These are phyloP conservation scores for Agaricus subrufescens DNA, from an alignment of 768 basidiomycete species.

Conservation along the genomic window DNA sequence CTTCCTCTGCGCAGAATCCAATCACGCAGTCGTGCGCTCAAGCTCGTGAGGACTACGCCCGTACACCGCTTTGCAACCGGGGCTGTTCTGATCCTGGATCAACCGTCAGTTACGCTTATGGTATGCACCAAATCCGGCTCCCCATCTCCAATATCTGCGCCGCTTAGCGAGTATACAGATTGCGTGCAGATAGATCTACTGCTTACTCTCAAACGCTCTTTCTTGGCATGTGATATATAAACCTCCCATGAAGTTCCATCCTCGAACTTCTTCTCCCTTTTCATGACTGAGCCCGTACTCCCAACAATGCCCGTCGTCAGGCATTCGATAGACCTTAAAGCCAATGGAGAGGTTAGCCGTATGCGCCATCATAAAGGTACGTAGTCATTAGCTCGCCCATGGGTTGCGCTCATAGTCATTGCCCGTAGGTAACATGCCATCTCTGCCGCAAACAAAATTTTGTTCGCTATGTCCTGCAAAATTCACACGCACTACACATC, in stretches of 20 bases:
- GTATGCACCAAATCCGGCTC: background rate
- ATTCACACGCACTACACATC: constrained; percentile 70
- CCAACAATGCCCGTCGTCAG: constrained; percentile 22
- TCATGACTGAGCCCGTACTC: constrained; percentile 24
- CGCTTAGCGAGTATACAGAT: background rate
- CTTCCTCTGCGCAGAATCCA: background rate
- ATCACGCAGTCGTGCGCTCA: background rate
- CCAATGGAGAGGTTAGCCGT: constrained; percentile 37
- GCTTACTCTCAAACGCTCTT: background rate
- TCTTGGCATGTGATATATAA: constrained; percentile 11
- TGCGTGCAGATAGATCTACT: constrained; percentile 1
- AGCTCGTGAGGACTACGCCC: background rate
- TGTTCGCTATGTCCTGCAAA: constrained; percentile 68
- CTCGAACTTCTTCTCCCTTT: constrained; percentile 21
- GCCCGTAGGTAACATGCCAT: constrained; percentile 57
- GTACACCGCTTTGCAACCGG: constrained; percentile 6
- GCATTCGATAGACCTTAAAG: constrained; percentile 31
- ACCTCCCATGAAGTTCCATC: constrained; percentile 5
- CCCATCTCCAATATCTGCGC: constrained; percentile 1
- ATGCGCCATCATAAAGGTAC: constrained; percentile 40
- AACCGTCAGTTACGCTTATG: background rate
- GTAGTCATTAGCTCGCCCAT: constrained; percentile 3
- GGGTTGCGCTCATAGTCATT: constrained; percentile 28
- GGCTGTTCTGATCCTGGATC: constrained; percentile 6
- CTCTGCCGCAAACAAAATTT: constrained; percentile 67